A percentile compares a stretch with the other conserved stretches of the same genome.
Conservation (phyloP, 2,329 filamentous ascomycete species). For the Hypoxylon sp. region DNA sequence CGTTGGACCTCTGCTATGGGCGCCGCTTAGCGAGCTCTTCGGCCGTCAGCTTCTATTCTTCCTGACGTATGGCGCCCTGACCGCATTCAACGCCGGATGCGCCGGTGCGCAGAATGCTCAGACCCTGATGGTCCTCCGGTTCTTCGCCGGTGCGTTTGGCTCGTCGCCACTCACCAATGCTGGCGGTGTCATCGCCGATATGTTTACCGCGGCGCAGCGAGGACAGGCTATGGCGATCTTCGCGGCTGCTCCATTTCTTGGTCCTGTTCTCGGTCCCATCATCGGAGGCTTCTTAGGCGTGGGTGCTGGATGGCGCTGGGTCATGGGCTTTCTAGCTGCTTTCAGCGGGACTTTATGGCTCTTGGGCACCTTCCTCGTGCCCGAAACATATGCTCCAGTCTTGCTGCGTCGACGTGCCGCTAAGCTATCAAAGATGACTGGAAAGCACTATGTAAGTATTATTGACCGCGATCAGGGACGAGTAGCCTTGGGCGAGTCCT, state of each 20-base stretch:
- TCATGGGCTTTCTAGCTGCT: constrained; percentile 71
- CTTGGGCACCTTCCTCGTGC: constrained; percentile 60
- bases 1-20: constrained; percentile 68
- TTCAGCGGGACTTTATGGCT: constrained; percentile 72
- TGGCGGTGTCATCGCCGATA: constrained; percentile 66
- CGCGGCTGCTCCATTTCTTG: constrained; percentile 73
- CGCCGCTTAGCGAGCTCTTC: constrained; percentile 69
- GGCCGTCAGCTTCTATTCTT: constrained; percentile 67
- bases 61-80: constrained; percentile 64
- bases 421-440: constrained; percentile 62
- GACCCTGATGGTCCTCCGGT: constrained; percentile 71
- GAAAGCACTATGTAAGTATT: constrained; percentile 67
- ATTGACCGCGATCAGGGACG: constrained; percentile 57
- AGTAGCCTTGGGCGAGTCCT: constrained; percentile 59
- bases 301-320: constrained; percentile 75
- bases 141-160: constrained; percentile 68
- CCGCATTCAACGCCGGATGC: constrained; percentile 67
- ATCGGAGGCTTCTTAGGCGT: constrained; percentile 74
- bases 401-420: constrained; percentile 65
- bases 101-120: constrained; percentile 64
- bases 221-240: constrained; percentile 72
- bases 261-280: constrained; percentile 72
- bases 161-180: constrained; percentile 66
- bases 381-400: constrained; percentile 70
- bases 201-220: constrained; percentile 62